Evolutionary conservation across 2,329 filamentous ascomycete genomes (phyloP), one percentile per base, ranked within the genome.

Genomic region (Fusarium fujikuroi): DNA sequence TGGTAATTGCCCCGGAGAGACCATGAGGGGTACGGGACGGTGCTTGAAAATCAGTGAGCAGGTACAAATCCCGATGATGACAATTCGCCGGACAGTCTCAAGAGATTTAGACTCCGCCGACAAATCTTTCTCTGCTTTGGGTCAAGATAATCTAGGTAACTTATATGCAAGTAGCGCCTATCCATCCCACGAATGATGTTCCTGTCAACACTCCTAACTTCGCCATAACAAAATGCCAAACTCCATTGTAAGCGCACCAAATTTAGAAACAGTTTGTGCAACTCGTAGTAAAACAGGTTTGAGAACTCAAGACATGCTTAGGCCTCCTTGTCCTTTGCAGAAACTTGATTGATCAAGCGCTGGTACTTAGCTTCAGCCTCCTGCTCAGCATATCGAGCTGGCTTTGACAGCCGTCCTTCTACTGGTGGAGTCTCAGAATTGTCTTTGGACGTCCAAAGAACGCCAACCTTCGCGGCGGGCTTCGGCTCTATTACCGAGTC

Each of bases 261-360:
- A 69, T 63, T 39, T 69, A 72, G 49, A 46, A 72, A 64, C 60
- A 53, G 47, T 66, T 63, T 77, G 68, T 72, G 70, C 43, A 60
- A 57, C 61, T 47, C 39, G 25, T 30, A 49, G 34, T 28, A 18
- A 36, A 50, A 59, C 19, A 37, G 25, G 11, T n/a, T 47, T 15
- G 28, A 43, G 37, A 44, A 66, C 10, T 23, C 42, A 52, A 32
- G 18, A 21, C 42, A 62, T 23, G 37, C 25, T 32, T 43, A 60
- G 40, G 60, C 63, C 47, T 77, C 78, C 18, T 71, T 68, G 28
- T 83, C 79, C 63, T 81, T 83, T 18, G 80, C 80, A 7, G 80
- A 78, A 21, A 82, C 80, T 3, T 82, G 81, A 56, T 78, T 79
- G 52, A 84, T 81, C 49, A 84, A 76, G 43, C 82, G 81, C 63